Conservation (phyloP, 768 basidiomycete species). For the Russula emetica region DNA sequence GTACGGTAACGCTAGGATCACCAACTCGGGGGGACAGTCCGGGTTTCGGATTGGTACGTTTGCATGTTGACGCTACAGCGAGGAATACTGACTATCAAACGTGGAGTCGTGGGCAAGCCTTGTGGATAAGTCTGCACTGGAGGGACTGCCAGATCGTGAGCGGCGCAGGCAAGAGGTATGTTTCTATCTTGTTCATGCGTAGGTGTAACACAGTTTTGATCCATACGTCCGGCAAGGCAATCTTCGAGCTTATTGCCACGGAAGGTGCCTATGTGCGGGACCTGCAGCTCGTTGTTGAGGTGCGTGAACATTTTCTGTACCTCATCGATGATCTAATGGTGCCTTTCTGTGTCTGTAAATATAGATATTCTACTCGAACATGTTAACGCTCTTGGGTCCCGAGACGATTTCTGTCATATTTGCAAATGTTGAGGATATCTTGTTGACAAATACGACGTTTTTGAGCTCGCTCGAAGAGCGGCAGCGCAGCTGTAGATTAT, state of each 20-base stretch:
- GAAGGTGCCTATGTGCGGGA: conserved; percentile 89
- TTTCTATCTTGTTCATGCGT: not conserved
- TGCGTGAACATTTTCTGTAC: conserved; percentile 33
- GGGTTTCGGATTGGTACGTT: conserved; percentile 63
- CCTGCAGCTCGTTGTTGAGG: conserved; percentile 88
- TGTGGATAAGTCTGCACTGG: conserved; percentile 77
- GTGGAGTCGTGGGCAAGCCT: conserved; percentile 87
- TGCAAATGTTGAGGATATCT: conserved; percentile 89
- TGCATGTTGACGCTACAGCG: conserved; percentile 1
- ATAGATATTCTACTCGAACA: conserved; percentile 80
- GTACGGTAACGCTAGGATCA: conserved; percentile 21
- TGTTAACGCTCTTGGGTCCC: conserved; percentile 65
- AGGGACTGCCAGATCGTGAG: conserved; percentile 73
- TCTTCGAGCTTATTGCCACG: conserved; percentile 92
- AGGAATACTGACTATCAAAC: conserved; percentile 2
- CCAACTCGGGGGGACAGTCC: conserved; percentile 49
- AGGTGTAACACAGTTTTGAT: not conserved
- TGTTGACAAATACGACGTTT: conserved; percentile 84
- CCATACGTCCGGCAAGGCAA: conserved; percentile 48
- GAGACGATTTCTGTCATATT: conserved; percentile 83
- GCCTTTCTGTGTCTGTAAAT: not conserved
- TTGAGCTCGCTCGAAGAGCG: conserved; percentile 86
- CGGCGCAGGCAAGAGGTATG: conserved; percentile 82
- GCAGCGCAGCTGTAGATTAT: conserved; percentile 88
- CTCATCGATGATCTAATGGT: not conserved